These are phyloP conservation scores for Delonix regia DNA, from an alignment of 306 rosid genomes.

Conservation along the genomic window DNA sequence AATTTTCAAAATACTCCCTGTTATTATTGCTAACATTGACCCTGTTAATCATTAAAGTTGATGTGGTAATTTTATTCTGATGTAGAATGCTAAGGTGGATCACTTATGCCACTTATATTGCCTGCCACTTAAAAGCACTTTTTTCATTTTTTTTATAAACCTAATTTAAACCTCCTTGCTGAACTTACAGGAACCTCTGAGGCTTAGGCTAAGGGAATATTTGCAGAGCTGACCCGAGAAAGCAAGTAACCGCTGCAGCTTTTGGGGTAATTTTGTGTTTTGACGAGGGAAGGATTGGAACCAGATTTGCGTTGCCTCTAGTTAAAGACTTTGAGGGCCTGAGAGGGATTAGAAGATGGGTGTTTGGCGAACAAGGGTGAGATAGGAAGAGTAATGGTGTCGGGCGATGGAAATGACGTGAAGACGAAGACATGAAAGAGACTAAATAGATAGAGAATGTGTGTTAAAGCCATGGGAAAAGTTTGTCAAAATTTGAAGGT, in stretches of 20 bases:
- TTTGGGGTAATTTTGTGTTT: slow-evolving; percentile 50
- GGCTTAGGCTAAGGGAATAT: too few relatives aligned
- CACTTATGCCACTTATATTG: too few relatives aligned
- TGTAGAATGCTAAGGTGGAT: too few relatives aligned
- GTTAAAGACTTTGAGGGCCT: slow-evolving; percentile 52
- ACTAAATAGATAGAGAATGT: slow-evolving; percentile 35
- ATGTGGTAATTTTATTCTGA: too few relatives aligned
- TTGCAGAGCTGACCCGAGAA: too few relatives aligned
- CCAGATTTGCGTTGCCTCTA: slow-evolving; percentile 48
- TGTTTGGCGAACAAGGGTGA: slow-evolving; percentile 41
- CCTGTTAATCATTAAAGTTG: too few relatives aligned
- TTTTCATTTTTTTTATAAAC: too few relatives aligned
- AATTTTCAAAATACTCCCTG: too few relatives aligned
- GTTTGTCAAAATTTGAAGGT: slow-evolving; percentile 67
- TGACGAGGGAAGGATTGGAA: slow-evolving; percentile 7
- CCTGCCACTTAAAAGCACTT: too few relatives aligned
- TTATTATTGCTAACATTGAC: too few relatives aligned
- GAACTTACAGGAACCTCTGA: too few relatives aligned
- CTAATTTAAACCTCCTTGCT: too few relatives aligned
- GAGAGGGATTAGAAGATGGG: slow-evolving; percentile 54
- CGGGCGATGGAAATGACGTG: slow-evolving; percentile 31
- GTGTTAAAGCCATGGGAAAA: slow-evolving; percentile 31
- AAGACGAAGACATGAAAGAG: slow-evolving; percentile 36
- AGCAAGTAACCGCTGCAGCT: slow-evolving; percentile 85
- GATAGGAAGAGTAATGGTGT: slow-evolving; percentile 56